These are phyloP conservation scores for Verbascum thapsus DNA, from an alignment of 257 asterid species.

Conservation along the genomic window DNA sequence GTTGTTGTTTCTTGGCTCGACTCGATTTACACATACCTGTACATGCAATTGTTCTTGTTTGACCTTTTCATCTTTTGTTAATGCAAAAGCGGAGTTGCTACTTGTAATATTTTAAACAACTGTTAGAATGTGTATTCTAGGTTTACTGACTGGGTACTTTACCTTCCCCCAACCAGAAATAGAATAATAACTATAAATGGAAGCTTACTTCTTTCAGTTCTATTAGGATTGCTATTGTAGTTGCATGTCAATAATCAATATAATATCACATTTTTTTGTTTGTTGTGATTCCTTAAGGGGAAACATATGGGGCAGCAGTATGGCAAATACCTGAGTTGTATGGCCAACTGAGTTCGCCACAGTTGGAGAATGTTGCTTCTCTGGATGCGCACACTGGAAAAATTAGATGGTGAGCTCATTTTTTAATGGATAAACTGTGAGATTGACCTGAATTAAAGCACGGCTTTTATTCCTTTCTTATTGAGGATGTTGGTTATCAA, in stretches of 20 bases:
- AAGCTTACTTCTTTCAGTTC: conserved; percentile 7
- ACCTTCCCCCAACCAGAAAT: neutral
- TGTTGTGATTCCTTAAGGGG: conserved; percentile 52
- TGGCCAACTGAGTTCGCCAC: conserved; percentile 94
- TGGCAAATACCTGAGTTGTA: conserved; percentile 98
- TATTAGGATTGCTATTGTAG: conserved; percentile 17
- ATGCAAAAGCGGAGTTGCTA: neutral
- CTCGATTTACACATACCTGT: no score
- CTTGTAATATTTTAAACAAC: conserved; percentile 1
- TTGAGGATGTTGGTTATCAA: neutral
- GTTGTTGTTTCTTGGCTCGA: conserved; percentile 6
- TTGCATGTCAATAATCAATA: conserved; percentile 13
- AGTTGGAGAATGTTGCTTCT: conserved; percentile 77
- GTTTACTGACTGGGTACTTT: neutral
- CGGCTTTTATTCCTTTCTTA: neutral
- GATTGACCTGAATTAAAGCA: conserved; percentile 23
- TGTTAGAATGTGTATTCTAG: no score
- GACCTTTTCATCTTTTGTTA: conserved; percentile 3
- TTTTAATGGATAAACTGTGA: neutral
- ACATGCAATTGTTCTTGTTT: conserved; percentile 8
- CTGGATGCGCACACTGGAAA: conserved; percentile 77
- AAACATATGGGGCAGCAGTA: conserved; percentile 84
- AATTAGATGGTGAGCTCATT: conserved; percentile 69
- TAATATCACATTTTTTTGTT: conserved; percentile 1
- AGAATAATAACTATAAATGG: no score